Base-by-base conservation (phyloP, 352 stramenopile species). In the Nothophytophthora sp. region DNA sequence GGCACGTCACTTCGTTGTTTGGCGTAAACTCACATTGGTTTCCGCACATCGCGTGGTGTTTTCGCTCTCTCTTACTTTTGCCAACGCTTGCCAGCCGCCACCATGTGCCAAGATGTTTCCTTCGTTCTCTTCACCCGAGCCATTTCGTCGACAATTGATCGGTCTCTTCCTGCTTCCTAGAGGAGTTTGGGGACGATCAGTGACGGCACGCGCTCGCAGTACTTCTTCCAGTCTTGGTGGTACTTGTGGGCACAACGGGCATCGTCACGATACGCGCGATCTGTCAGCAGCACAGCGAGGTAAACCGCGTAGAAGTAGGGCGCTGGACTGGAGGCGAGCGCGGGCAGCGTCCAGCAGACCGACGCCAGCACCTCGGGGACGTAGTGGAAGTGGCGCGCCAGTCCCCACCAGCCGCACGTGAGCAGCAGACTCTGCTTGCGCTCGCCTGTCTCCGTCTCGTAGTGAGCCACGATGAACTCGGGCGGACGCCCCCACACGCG, bases 331-430 rank as follows among this genome's bases (percentile, higher is more conserved):
- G 67, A 66, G 33, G 79, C 76, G 13, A 78, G 70, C 5, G 73
- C 79, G 0, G 85, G 74, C 1, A 93, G 47, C 29, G 80, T 90
- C 84, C 86, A 96, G 53, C 54, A 88, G 15, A 96, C 54, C 37
- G 86, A 65, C 41, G 81, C 84, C 18, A 92, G 50, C 60, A 99
- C 86, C 68, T 99, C 94, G 16, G 90, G 88, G 20, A 98, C 81
- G 73, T 98, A 98, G 66, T 98, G 93, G 73, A 98, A 97, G 58
- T 99, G 94, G 61, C 96, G 84, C 28, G 95, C 63, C 19, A 98
- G 57, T 4, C 88, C 90, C 97, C 97, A 99, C 81, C 91, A 99
- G 33, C 96, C 96, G 30, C 74, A 86, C 20, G 83, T 79, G 6
- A 99, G 69, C 33, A 99, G 74, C 18, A 98, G 61, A 52, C 86